These are phyloP conservation scores for Boletus sp. DNA, from an alignment of 1,284 basidiomycete genomes.

Conservation along the genomic window DNA sequence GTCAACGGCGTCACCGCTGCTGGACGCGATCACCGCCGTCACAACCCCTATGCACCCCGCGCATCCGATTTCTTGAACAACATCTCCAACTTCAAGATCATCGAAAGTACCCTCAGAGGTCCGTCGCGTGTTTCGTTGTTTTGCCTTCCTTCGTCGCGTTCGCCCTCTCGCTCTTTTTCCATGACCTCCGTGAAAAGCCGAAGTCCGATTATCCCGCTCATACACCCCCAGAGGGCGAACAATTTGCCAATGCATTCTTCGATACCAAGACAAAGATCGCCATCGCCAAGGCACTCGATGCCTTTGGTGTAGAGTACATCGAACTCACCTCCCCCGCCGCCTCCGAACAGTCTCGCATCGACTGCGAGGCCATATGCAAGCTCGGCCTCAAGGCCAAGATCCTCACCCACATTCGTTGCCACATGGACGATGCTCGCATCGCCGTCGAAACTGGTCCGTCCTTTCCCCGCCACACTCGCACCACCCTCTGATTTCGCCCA, in stretches of 20 bases:
- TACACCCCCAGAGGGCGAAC: slow-evolving; percentile 82
- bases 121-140: slow-evolving; percentile 19
- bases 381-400: slow-evolving; percentile 97
- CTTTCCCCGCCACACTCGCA: neutral
- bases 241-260: slow-evolving; percentile 99
- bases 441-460: slow-evolving; percentile 92
- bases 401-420: slow-evolving; percentile 98
- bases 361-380: slow-evolving; percentile 99
- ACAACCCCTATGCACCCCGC: slow-evolving; percentile 85
- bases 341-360: slow-evolving; percentile 90
- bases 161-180: too few species aligned
- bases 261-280: slow-evolving; percentile 99
- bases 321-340: slow-evolving; percentile 98
- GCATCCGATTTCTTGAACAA: slow-evolving; percentile 90
- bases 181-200: slow-evolving; percentile 1
- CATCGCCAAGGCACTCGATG: slow-evolving; percentile 95
- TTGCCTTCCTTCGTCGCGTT: neutral
- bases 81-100: slow-evolving; percentile 92
- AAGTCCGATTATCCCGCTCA: slow-evolving; percentile 14
- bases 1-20: slow-evolving; percentile 31
- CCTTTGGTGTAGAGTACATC: slow-evolving; percentile 99
- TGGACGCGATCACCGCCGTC: slow-evolving; percentile 33
- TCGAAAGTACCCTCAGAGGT: slow-evolving; percentile 95
- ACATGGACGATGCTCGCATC: slow-evolving; percentile 99
- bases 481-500: slow-evolving; percentile 1